Conservation (phyloP, 2,329 filamentous ascomycete genomes). For the Furcasterigmium furcatum region DNA sequence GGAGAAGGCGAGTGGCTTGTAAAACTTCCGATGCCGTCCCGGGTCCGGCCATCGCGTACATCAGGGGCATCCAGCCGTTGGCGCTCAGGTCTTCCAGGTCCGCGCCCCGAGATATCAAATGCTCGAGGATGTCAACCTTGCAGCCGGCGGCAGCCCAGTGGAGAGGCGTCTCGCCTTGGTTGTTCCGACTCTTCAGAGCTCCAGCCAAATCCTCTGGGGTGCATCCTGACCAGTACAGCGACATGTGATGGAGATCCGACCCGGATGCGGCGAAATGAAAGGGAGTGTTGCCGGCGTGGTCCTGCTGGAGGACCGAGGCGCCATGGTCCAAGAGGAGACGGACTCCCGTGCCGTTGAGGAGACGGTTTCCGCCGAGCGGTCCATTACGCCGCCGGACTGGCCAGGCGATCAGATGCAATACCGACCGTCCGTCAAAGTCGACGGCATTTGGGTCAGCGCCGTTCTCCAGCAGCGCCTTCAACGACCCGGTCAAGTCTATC, state of each 20-base stretch:
- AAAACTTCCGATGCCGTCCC: background rate
- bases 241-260: conserved; percentile 9
- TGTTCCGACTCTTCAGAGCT: conserved; percentile 9
- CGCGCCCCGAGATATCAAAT: conserved; percentile 11
- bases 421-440: conserved; percentile 9
- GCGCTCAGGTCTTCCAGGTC: conserved; percentile 16
- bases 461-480: conserved; percentile 18
- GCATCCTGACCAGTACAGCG: conserved; percentile 13
- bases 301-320: conserved; percentile 10
- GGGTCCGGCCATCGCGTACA: conserved; percentile 18
- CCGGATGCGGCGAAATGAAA: conserved; percentile 15
- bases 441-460: conserved; percentile 18
- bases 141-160: conserved; percentile 23
- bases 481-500: conserved; percentile 10
- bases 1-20: conserved; percentile 14
- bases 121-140: conserved; percentile 14
- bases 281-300: conserved; percentile 17
- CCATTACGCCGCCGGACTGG: conserved; percentile 1
- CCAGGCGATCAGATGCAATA: conserved; percentile 16
- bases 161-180: conserved; percentile 18
- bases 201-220: background rate
- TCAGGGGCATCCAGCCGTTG: conserved; percentile 24
- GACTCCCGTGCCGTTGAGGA: conserved; percentile 12
- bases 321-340: conserved; percentile 15
- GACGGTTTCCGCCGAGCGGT: too few species aligned